phyloP scores from a whole-genome alignment of 1,284 basidiomycete species.

The Rhodotorula sp. region DNA sequence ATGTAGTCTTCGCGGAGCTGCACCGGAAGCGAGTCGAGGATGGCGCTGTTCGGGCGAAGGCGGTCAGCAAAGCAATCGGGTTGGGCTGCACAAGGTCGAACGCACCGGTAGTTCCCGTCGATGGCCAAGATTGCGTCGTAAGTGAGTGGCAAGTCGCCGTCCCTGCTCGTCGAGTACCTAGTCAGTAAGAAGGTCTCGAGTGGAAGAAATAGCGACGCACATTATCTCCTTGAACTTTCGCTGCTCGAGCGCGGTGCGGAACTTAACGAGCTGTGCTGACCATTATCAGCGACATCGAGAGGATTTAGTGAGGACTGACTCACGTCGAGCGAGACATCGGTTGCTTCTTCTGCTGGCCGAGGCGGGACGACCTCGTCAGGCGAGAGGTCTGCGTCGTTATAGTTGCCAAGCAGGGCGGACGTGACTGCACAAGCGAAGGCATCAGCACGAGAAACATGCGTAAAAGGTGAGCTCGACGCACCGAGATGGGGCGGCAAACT shows the following conservation, averaged over 20 bases:
- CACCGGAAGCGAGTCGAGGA: constrained; percentile 20
- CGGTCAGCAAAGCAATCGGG: not conserved
- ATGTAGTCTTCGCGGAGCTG: constrained; percentile 10
- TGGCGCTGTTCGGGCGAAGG: not conserved
- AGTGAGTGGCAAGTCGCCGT: constrained; percentile 4
- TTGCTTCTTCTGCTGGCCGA: constrained; percentile 12
- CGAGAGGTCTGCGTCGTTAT: constrained; percentile 23
- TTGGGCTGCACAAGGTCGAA: too few species aligned
- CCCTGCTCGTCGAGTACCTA: not conserved
- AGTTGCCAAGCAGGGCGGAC: constrained; percentile 30
- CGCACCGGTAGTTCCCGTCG: constrained; percentile 19
- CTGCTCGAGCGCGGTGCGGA: constrained; percentile 32
- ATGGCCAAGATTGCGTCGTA: constrained; percentile 22
- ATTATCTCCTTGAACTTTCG: constrained; percentile 33
- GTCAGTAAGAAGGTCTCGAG: too few species aligned
- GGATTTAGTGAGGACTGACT: not conserved
- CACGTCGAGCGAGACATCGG: constrained; percentile 25
- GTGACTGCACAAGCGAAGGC: not conserved
- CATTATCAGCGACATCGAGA: not conserved
- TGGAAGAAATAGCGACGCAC: not conserved
- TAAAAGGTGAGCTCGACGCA: not conserved
- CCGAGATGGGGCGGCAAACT: constrained; percentile 14
- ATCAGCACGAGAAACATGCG: too few species aligned
- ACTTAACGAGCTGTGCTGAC: constrained; percentile 24
- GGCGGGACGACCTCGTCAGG: constrained; percentile 16